Evolutionary conservation across 768 basidiomycete species (phyloP).

Genomic region (Steccherinum ochraceum): DNA sequence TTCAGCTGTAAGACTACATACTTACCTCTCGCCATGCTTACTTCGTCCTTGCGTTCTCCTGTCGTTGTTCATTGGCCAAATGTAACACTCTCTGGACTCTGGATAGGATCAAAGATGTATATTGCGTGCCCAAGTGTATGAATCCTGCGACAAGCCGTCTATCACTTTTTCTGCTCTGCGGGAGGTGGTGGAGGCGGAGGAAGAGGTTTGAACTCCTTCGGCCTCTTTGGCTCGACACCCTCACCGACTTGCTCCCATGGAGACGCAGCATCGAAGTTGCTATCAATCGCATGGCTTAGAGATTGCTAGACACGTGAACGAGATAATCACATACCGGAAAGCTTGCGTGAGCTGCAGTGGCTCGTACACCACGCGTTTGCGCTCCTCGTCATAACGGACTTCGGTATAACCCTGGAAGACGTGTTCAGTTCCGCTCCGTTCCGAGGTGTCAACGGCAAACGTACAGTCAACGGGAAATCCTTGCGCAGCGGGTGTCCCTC

Average conservation of each 20-base stretch:
- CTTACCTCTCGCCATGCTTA: too few relatives aligned
- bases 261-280: conserved; percentile 88
- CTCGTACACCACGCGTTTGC: conserved; percentile 96
- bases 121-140: too few relatives aligned
- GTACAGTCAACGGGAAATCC: conserved; percentile 94
- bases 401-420: conserved; percentile 95
- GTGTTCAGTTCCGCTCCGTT: too few relatives aligned
- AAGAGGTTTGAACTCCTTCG: conserved; percentile 70
- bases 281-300: conserved; percentile 22
- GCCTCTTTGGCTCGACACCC: conserved; percentile 47
- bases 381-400: conserved; percentile 95
- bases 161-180: conserved; percentile 80
- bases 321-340: conserved; percentile 67
- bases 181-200: conserved; percentile 70
- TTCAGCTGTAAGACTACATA: too few relatives aligned
- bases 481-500: conserved; percentile 97
- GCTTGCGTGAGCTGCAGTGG: conserved; percentile 97
- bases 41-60: too few relatives aligned
- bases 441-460: conserved; percentile 26
- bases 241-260: conserved; percentile 95
- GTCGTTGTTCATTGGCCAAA: too few relatives aligned
- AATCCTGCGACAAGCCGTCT: too few relatives aligned
- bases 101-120: too few relatives aligned
- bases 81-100: too few relatives aligned
- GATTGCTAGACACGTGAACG: background rate